phyloP scores from a whole-genome alignment of 2,329 filamentous ascomycete genomes.

The Aureobasidium sp. region DNA sequence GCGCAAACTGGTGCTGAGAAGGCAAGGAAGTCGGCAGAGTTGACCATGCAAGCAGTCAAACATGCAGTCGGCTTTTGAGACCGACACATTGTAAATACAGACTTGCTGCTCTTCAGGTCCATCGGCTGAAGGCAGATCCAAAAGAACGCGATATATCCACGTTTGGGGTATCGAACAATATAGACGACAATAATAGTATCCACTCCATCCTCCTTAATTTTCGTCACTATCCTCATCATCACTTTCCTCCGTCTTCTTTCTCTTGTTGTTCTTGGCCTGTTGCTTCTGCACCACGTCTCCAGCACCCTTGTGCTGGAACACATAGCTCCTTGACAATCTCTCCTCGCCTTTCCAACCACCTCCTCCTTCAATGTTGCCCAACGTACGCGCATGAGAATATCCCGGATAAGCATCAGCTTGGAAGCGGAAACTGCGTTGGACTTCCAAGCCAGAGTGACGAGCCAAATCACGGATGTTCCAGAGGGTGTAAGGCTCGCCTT shows the following conservation, averaged over 20 bases:
- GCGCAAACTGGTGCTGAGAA: slow-evolving; percentile 52
- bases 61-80: slow-evolving; percentile 35
- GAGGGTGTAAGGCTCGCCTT: slow-evolving; percentile 86
- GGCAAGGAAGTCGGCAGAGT: slow-evolving; percentile 55
- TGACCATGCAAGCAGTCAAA: slow-evolving; percentile 42
- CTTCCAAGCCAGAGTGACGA: slow-evolving; percentile 65
- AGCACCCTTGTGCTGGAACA: slow-evolving; percentile 35
- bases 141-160: neutral
- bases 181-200: neutral
- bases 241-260: slow-evolving; percentile 19
- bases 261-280: slow-evolving; percentile 17
- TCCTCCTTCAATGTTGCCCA: slow-evolving; percentile 50
- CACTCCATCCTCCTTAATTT: slow-evolving; percentile 14
- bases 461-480: slow-evolving; percentile 92
- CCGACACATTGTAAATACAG: neutral
- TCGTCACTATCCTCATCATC: slow-evolving; percentile 21
- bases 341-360: slow-evolving; percentile 45
- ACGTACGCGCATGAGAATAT: slow-evolving; percentile 65
- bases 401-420: slow-evolving; percentile 61
- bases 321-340: slow-evolving; percentile 39
- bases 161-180: slow-evolving; percentile 6
- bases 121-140: neutral
- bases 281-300: slow-evolving; percentile 20
- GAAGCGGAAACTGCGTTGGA: slow-evolving; percentile 65
- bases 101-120: neutral